These are phyloP conservation scores for Tulasnella sp. DNA, from an alignment of 768 basidiomycete genomes.

Conservation along the genomic window DNA sequence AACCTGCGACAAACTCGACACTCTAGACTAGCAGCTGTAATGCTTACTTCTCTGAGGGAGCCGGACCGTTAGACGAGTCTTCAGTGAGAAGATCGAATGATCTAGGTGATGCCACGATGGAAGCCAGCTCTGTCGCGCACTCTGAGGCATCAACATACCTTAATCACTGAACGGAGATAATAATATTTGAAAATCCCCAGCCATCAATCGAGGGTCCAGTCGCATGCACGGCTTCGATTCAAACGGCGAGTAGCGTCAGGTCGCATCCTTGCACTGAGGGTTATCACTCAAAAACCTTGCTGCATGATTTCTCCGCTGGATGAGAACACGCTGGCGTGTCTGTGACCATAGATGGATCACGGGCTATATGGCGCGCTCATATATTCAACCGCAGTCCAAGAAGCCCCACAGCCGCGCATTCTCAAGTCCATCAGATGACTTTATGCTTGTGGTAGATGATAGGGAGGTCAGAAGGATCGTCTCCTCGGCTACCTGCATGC, in stretches of 20 bases:
- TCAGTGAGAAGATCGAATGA: too few relatives aligned
- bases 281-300: background rate
- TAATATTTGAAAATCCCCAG: too few relatives aligned
- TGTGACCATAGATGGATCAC: too few relatives aligned
- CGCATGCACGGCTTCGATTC: conserved; percentile 2
- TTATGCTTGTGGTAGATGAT: conserved; percentile 7
- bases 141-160: background rate
- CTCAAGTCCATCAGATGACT: background rate
- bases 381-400: conserved; percentile 9
- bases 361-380: too few relatives aligned
- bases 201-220: background rate
- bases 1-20: too few relatives aligned
- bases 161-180: background rate
- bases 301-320: too few relatives aligned
- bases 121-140: background rate
- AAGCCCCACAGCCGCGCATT: background rate
- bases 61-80: too few relatives aligned
- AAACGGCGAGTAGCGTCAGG: background rate
- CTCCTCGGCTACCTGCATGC: background rate
- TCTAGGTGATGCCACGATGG: too few relatives aligned
- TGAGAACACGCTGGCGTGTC: too few relatives aligned
- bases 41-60: too few relatives aligned
- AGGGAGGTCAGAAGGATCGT: too few relatives aligned
- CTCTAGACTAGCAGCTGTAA: too few relatives aligned
- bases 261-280: background rate